phyloP scores from a whole-genome alignment of 108 stramenopile genomes.

The Nitzschia palea region DNA sequence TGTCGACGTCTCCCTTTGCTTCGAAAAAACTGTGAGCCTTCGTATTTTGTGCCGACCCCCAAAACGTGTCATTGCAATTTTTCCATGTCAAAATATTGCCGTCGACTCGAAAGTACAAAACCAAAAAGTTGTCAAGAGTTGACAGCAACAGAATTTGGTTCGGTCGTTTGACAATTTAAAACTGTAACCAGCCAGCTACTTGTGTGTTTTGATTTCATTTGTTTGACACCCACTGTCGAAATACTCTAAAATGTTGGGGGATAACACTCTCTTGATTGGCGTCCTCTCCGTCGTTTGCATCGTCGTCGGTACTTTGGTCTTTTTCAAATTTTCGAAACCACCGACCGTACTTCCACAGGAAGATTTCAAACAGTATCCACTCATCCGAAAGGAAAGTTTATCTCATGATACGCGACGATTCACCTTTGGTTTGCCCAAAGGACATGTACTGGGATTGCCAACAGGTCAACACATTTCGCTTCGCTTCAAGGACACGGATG shows the following conservation, averaged over 20 bases:
- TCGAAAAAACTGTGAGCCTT: too few species aligned
- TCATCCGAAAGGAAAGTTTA: slow-evolving; percentile 79
- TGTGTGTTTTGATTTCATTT: not conserved
- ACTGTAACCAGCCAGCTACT: not conserved
- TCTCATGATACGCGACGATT: slow-evolving; percentile 93
- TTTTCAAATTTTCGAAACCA: slow-evolving; percentile 23
- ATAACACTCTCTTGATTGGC: slow-evolving; percentile 20
- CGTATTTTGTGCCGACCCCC: too few species aligned
- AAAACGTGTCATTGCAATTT: too few species aligned
- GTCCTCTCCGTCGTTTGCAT: slow-evolving; percentile 25
- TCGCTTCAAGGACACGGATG: slow-evolving; percentile 77
- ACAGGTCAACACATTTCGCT: slow-evolving; percentile 97
- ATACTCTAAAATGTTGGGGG: slow-evolving; percentile 11
- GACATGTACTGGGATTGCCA: slow-evolving; percentile 84
- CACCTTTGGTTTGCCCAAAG: slow-evolving; percentile 86
- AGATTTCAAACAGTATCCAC: slow-evolving; percentile 66
- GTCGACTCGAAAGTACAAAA: too few species aligned
- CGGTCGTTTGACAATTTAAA: not conserved
- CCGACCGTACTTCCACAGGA: slow-evolving; percentile 34
- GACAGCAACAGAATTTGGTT: not conserved
- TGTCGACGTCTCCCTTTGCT: too few species aligned
- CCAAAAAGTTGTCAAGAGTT: slow-evolving; percentile 5
- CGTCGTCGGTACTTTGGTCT: slow-evolving; percentile 24
- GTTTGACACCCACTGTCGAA: not conserved
- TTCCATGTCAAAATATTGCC: too few species aligned